Evolutionary conservation across 2,329 filamentous ascomycete species (phyloP).

Genomic region (Neurospora sp.): DNA sequence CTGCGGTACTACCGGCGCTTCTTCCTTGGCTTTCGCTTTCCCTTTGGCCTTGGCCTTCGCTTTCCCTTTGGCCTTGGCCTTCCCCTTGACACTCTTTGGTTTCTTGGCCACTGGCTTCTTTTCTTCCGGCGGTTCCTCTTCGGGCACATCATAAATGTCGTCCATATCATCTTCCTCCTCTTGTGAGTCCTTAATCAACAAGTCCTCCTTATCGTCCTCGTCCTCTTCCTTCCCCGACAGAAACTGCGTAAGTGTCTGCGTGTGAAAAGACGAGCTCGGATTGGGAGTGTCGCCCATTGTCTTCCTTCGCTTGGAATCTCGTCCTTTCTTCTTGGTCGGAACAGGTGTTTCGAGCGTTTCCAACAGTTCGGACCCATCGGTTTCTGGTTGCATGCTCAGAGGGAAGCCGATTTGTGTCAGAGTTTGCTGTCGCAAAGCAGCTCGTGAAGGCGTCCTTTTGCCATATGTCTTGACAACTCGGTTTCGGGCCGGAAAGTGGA

Average conservation of each 20-base stretch:
- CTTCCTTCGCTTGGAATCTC: constrained; percentile 18
- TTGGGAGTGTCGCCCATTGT: constrained; percentile 19
- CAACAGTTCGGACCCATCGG: not conserved
- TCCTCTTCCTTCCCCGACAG: constrained; percentile 11
- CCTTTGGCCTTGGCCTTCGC: not conserved
- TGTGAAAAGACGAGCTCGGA: constrained; percentile 20
- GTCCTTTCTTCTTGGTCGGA: constrained; percentile 2
- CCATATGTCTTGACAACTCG: constrained; percentile 21
- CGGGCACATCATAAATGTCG: not conserved
- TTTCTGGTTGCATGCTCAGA: not conserved
- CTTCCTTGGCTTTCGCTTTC: constrained; percentile 4
- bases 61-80: not conserved
- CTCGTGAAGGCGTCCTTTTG: constrained; percentile 10
- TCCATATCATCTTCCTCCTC: constrained; percentile 13
- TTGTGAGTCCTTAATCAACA: constrained; percentile 16
- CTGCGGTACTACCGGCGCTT: constrained; percentile 28
- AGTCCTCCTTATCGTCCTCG: constrained; percentile 7
- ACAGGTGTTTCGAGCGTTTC: constrained; percentile 4
- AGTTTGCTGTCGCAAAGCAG: constrained; percentile 22
- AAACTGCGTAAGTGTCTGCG: constrained; percentile 27
- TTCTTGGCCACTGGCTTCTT: not conserved
- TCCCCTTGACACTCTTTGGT: not conserved
- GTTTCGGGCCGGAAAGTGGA: constrained; percentile 21
- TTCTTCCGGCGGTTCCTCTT: not conserved
- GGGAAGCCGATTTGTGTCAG: constrained; percentile 25